These are phyloP conservation scores for Helotiales sp. DNA, from an alignment of 2,329 filamentous ascomycete species.

Conservation along the genomic window DNA sequence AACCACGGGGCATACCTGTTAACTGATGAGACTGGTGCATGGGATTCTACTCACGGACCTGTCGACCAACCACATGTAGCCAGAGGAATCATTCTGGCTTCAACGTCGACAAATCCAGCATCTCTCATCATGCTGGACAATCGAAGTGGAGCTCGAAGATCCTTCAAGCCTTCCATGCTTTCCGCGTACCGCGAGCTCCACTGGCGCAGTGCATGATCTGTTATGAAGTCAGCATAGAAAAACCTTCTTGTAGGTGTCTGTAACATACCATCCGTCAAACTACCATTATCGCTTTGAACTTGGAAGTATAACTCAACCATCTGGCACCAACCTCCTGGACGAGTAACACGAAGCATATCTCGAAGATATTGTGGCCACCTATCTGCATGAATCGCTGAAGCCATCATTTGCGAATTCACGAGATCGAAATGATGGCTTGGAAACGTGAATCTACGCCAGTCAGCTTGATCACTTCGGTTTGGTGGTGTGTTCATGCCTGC, in stretches of 20 bases:
- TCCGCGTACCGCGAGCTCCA: constrained; percentile 68
- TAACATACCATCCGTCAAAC: constrained; percentile 60
- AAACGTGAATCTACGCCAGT: constrained; percentile 60
- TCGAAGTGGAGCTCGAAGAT: constrained; percentile 63
- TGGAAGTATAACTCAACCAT: constrained; percentile 87
- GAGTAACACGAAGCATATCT: constrained; percentile 72
- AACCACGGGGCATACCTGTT: neutral
- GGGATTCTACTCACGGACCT: constrained; percentile 46
- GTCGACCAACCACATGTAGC: constrained; percentile 70
- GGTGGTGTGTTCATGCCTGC: constrained; percentile 43
- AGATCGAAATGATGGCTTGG: constrained; percentile 73
- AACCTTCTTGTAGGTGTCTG: neutral
- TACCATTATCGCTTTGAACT: constrained; percentile 82
- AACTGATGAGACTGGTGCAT: neutral
- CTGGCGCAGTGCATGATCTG: constrained; percentile 62
- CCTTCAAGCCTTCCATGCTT: constrained; percentile 62
- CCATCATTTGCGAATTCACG: constrained; percentile 59
- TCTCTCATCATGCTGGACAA: constrained; percentile 41
- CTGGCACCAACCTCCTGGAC: constrained; percentile 80
- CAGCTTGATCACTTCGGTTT: neutral
- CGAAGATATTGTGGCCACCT: constrained; percentile 76
- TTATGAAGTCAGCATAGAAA: constrained; percentile 13
- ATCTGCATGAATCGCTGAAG: constrained; percentile 34
- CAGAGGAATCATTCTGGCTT: constrained; percentile 63
- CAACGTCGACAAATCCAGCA: constrained; percentile 67